Evolutionary conservation across 345 rosid species (phyloP).

Genomic region (Citrus australasica): DNA sequence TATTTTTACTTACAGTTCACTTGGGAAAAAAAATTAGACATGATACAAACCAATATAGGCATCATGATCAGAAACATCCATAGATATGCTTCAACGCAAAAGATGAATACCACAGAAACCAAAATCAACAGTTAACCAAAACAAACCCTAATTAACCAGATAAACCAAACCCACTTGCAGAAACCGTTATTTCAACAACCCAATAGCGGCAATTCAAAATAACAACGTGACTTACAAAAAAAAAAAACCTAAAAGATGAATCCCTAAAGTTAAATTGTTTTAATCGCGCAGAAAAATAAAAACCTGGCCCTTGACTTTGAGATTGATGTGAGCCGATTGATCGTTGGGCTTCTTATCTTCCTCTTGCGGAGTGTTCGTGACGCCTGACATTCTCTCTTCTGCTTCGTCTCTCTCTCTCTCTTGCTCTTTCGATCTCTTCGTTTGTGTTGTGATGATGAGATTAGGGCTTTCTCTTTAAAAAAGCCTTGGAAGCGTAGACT

Average conservation of each 20-base stretch:
- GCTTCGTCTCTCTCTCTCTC: background rate
- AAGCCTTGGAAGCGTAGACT: background rate
- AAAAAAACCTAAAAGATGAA: background rate
- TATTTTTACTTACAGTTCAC: no score
- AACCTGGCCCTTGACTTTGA: conserved; percentile 93
- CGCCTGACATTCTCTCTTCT: conserved; percentile 26
- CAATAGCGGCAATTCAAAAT: background rate
- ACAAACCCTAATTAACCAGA: background rate
- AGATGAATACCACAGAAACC: background rate
- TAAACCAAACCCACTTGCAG: background rate
- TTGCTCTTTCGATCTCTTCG: background rate
- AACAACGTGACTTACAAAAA: background rate
- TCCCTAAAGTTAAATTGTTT: background rate
- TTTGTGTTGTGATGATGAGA: background rate
- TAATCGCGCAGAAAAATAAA: background rate
- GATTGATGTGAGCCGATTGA: conserved; percentile 71
- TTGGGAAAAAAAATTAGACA: no score
- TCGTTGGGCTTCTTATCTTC: conserved; percentile 82
- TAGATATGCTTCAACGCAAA: background rate
- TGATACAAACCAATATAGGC: background rate
- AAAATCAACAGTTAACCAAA: background rate
- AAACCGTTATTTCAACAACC: background rate
- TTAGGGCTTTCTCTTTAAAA: background rate
- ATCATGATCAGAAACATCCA: background rate
- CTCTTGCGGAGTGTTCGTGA: conserved; percentile 36